Evolutionary conservation across 1,284 basidiomycete species (phyloP).

Genomic region (Trichosporon sp.): DNA sequence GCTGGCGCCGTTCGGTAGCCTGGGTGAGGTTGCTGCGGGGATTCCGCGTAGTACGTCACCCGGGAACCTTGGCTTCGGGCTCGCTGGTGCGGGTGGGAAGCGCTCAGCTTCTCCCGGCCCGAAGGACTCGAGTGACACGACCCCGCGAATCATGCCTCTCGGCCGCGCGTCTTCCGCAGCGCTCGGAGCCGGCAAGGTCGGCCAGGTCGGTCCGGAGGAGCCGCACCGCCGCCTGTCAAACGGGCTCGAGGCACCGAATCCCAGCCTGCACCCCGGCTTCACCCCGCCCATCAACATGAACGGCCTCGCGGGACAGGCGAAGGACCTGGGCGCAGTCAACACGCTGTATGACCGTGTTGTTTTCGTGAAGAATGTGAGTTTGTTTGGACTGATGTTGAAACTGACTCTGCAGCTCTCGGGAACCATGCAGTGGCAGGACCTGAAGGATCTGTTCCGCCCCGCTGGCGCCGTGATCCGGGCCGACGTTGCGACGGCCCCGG

Average conservation of each 20-base stretch:
- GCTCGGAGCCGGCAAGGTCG: conserved; percentile 17
- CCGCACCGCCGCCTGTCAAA: conserved; percentile 15
- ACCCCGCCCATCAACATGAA: conserved; percentile 37
- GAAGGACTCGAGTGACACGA: conserved; percentile 20
- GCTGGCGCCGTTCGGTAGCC: conserved; percentile 4
- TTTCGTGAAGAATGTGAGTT: conserved; percentile 66
- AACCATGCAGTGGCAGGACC: conserved; percentile 96
- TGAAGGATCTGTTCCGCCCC: conserved; percentile 88
- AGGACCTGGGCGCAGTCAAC: conserved; percentile 45
- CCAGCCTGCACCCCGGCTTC: background rate
- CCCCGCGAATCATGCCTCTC: conserved; percentile 19
- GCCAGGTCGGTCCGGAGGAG: conserved; percentile 18
- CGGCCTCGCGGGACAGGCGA: conserved; percentile 44
- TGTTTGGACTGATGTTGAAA: background rate
- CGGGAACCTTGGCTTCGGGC: conserved; percentile 15
- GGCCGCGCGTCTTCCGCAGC: conserved; percentile 14
- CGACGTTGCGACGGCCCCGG: conserved; percentile 82
- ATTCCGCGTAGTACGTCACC: conserved; percentile 30
- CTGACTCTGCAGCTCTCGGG: conserved; percentile 73
- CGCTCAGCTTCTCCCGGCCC: conserved; percentile 19
- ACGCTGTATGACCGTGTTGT: conserved; percentile 61
- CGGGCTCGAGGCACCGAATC: background rate
- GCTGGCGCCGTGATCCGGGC: conserved; percentile 84
- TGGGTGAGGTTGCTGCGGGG: background rate
- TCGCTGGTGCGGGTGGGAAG: conserved; percentile 7